Conservation (phyloP, 306 rosid genomes). For the Trifolium subterraneum region DNA sequence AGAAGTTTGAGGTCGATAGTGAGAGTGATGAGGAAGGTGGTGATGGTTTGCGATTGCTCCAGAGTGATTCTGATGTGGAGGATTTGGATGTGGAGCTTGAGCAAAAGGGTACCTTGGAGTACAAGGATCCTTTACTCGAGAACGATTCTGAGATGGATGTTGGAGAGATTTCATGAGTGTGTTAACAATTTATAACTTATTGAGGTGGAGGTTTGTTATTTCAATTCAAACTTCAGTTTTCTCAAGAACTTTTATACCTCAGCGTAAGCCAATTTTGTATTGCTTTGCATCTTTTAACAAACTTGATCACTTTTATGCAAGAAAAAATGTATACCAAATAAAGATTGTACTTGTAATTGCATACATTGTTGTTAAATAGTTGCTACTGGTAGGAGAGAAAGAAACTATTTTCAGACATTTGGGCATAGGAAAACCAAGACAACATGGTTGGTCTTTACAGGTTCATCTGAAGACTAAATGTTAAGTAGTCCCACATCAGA, state of each 20-base stretch:
- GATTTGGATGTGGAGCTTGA: slow-evolving; percentile 47
- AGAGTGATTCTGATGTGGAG: slow-evolving; percentile 54
- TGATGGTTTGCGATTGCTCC: slow-evolving; percentile 34
- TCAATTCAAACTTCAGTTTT: slow-evolving; percentile 28
- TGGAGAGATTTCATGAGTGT: slow-evolving; percentile 53
- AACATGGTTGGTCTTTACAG: slow-evolving; percentile 1
- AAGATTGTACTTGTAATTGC: background rate
- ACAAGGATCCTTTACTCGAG: slow-evolving; percentile 41
- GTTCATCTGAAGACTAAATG: slow-evolving; percentile 12
- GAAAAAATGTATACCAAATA: slow-evolving; percentile 8
- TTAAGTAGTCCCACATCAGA: too few species aligned
- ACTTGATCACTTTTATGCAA: background rate
- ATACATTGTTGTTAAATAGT: background rate
- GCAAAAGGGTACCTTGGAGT: slow-evolving; percentile 45
- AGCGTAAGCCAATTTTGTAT: slow-evolving; percentile 26
- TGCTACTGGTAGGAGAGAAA: background rate
- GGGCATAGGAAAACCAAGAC: slow-evolving; percentile 21
- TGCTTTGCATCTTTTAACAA: slow-evolving; percentile 15
- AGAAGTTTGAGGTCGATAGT: slow-evolving; percentile 53
- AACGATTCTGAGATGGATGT: slow-evolving; percentile 65
- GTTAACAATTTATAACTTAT: background rate
- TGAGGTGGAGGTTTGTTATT: slow-evolving; percentile 1
- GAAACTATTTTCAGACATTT: background rate
- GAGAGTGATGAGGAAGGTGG: slow-evolving; percentile 61
- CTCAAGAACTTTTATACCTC: slow-evolving; percentile 13